Base-by-base conservation (phyloP, 1,284 basidiomycete genomes). In the Leccinum fuscescens region DNA sequence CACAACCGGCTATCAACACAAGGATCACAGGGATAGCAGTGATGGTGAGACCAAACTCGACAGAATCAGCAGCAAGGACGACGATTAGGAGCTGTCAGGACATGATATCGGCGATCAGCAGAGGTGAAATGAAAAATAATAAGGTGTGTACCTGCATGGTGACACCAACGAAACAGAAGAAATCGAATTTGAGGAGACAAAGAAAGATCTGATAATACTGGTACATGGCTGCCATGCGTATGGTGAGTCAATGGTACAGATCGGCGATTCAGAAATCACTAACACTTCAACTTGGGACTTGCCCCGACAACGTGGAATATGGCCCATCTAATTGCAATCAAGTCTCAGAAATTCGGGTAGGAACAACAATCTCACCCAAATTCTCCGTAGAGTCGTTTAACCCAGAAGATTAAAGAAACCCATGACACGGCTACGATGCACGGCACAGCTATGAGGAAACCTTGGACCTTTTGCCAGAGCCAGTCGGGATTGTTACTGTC, bases 301-400 rank as follows among this genome's bases (percentile, higher is more conserved):
- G 90, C 90, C 42, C 91, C 91, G 24, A 93, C 90, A 39, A 91
- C 84, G 68, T 92, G 90, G 78, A 93, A 93, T 69, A 93, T 89
- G 44, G 89, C 90, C 90, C 91, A 92, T 55, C 90, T 87, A 62
- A 42, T 46, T 12, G 55, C 11, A 60, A 64, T 73, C 27, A 67
- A 52, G 15, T 44, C 44, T 42, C 20, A n/a, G 5, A 20, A 31
- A 27, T 20, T 22, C 44, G 44, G 44, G 12, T 46, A n/a, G 6
- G 6, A 46, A 22, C 44, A 50, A 59, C 8, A 33, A 44, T 61
- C 82, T 62, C 67, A 86, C 85, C 86, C 86, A 69, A 89, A 86
- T 72, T 86, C 84, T 53, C 74, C 78, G 61, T 82, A 86, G 6
- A 86, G 76, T 63, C 81, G 74, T 66, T 77, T 85, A 61, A 84